phyloP scores from a whole-genome alignment of 2,329 filamentous ascomycete species.

The Hyphodiscus sp. region DNA sequence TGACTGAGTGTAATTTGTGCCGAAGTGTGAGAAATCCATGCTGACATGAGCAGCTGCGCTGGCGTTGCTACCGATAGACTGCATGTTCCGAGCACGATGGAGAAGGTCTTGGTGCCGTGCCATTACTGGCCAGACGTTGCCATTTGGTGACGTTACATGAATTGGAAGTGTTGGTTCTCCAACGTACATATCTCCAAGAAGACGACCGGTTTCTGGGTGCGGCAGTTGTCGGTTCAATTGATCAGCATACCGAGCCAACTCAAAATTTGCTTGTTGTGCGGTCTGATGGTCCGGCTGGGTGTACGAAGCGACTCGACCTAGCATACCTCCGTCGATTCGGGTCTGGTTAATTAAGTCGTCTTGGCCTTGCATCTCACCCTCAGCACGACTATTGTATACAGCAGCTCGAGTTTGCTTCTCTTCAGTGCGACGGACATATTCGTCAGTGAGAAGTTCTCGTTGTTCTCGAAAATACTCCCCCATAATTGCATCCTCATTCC shows the following conservation, averaged over 20 bases:
- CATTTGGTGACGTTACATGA: background rate
- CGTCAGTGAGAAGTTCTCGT: background rate
- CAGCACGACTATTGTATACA: too few relatives aligned
- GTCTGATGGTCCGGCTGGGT: background rate
- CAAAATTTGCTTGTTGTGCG: background rate
- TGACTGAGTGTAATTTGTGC: background rate
- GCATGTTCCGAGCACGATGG: background rate
- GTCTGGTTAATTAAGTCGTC: too few relatives aligned
- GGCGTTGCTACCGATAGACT: background rate
- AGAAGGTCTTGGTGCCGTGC: background rate
- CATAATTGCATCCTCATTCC: background rate
- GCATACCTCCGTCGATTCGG: background rate
- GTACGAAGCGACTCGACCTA: background rate
- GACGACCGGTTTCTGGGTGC: background rate
- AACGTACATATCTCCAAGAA: background rate
- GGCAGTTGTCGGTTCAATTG: background rate
- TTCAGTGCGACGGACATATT: background rate
- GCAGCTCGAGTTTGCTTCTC: too few relatives aligned
- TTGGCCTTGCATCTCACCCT: too few relatives aligned
- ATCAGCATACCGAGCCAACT: constrained; percentile 1
- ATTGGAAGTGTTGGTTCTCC: background rate
- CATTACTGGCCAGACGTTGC: background rate
- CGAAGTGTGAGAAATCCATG: background rate
- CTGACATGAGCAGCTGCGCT: background rate
- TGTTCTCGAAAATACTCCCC: background rate